Conservation (phyloP, 371 early-diverging fungal genomes). For the Mucor mucedo region DNA sequence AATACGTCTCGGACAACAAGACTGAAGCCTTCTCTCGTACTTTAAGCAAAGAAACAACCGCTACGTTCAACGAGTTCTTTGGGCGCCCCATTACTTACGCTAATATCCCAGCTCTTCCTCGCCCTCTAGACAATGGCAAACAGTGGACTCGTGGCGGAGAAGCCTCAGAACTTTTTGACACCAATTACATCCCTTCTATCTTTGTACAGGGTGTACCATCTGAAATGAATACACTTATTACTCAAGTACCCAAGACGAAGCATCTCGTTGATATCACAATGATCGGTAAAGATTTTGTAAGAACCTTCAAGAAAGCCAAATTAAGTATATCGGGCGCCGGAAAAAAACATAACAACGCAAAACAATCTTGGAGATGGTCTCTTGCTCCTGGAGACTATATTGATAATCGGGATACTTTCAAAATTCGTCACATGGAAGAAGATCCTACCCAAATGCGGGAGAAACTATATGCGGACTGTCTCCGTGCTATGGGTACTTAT, state of each 20-base stretch:
- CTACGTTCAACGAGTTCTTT: constrained; percentile 56
- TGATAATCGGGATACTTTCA: constrained; percentile 55
- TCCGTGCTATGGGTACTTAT: constrained; percentile 59
- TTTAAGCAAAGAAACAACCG: constrained; percentile 22
- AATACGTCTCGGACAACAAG: constrained; percentile 49
- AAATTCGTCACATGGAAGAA: constrained; percentile 62
- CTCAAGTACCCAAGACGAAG: constrained; percentile 33
- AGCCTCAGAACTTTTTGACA: constrained; percentile 43
- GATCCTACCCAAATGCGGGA: constrained; percentile 69
- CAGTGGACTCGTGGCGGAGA: constrained; percentile 49
- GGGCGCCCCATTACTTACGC: constrained; percentile 57
- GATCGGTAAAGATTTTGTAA: constrained; percentile 54
- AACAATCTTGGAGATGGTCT: constrained; percentile 59
- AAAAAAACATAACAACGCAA: constrained; percentile 59
- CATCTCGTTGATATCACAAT: constrained; percentile 45
- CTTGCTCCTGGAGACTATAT: constrained; percentile 39
- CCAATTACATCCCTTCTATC: constrained; percentile 42
- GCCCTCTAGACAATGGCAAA: constrained; percentile 45
- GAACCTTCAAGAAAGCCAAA: constrained; percentile 43
- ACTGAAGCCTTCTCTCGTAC: constrained; percentile 52
- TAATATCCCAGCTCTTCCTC: constrained; percentile 51
- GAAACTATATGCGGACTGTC: constrained; percentile 59
- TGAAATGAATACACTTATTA: constrained; percentile 39
- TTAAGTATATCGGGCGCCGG: constrained; percentile 63
- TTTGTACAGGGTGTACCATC: constrained; percentile 33